A percentile compares a stretch with the other conserved stretches of the same genome.
phyloP scores from a whole-genome alignment of 2,329 filamentous ascomycete species.

The Monosporascus sp. region DNA sequence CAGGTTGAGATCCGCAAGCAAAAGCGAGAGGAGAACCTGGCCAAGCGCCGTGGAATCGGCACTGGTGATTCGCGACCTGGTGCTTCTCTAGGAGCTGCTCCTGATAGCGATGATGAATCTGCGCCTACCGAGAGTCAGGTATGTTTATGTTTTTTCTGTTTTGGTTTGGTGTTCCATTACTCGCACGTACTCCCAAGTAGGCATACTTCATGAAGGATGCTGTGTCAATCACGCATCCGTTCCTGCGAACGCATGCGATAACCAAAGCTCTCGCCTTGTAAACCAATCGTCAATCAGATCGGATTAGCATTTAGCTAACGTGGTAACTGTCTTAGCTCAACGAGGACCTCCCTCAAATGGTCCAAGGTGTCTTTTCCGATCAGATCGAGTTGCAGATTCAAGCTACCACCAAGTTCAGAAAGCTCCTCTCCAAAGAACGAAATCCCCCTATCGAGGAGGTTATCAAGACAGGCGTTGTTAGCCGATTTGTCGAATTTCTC shows the following conservation, averaged over 20 bases:
- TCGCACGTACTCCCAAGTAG: too few species aligned
- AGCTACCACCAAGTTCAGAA: conserved; percentile 97
- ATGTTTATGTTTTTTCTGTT: conserved; percentile 36
- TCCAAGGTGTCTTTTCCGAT: conserved; percentile 94
- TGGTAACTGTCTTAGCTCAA: conserved; percentile 61
- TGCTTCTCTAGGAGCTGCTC: conserved; percentile 78
- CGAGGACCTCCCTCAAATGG: conserved; percentile 98
- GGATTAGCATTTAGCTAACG: conserved; percentile 21
- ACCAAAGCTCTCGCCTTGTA: too few species aligned
- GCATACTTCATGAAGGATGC: too few species aligned
- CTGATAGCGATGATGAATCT: conserved; percentile 96
- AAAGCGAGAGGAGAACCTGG: conserved; percentile 97
- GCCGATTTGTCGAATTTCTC: conserved; percentile 96
- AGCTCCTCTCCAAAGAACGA: conserved; percentile 95
- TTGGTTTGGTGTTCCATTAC: conserved; percentile 5
- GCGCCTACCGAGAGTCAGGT: conserved; percentile 95
- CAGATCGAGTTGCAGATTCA: conserved; percentile 97
- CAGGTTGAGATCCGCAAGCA: conserved; percentile 99
- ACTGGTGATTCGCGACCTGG: conserved; percentile 75
- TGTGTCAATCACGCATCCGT: too few species aligned
- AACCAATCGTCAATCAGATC: neutral
- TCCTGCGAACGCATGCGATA: too few species aligned
- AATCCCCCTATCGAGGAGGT: conserved; percentile 99
- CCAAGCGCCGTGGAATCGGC: conserved; percentile 93
- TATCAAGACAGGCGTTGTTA: conserved; percentile 97